Conservation (phyloP, 1,284 basidiomycete genomes). For the Naganishia cerealis region DNA sequence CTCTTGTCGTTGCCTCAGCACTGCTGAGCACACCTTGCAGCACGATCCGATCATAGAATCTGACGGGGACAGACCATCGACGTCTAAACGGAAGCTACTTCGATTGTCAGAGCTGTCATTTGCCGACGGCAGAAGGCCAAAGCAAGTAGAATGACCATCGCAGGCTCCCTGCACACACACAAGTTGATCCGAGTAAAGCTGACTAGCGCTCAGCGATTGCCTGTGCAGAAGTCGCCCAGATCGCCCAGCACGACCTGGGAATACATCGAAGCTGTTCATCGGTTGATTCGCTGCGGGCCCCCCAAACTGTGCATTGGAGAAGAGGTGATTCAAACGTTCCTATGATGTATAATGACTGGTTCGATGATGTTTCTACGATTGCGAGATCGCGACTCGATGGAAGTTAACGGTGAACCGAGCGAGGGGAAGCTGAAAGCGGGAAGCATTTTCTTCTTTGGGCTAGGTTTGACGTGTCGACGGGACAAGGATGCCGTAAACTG, state of each 20-base stretch:
- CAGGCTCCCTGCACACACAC: slow-evolving; percentile 5
- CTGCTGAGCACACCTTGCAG: slow-evolving; percentile 4
- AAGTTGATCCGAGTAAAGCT: slow-evolving; percentile 13
- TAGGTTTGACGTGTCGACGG: no score
- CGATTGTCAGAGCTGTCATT: not conserved
- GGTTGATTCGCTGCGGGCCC: not conserved
- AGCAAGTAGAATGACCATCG: not conserved
- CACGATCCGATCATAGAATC: slow-evolving; percentile 9
- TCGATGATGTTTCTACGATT: slow-evolving; percentile 31
- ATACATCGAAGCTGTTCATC: not conserved
- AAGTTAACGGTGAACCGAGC: not conserved
- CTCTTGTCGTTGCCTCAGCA: not conserved
- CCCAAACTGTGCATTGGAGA: not conserved
- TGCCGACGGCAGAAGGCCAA: slow-evolving; percentile 18
- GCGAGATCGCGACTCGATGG: slow-evolving; percentile 25
- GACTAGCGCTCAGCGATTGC: slow-evolving; percentile 19
- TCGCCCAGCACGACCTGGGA: not conserved
- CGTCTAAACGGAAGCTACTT: slow-evolving; percentile 11
- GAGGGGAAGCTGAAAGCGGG: no score
- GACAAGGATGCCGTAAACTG: no score
- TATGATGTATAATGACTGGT: not conserved
- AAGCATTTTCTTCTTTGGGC: no score
- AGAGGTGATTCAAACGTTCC: slow-evolving; percentile 6
- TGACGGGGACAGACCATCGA: slow-evolving; percentile 21
- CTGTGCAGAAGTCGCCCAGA: not conserved